phyloP scores from a whole-genome alignment of 2,329 filamentous ascomycete species.

The Colletotrichum navitas region DNA sequence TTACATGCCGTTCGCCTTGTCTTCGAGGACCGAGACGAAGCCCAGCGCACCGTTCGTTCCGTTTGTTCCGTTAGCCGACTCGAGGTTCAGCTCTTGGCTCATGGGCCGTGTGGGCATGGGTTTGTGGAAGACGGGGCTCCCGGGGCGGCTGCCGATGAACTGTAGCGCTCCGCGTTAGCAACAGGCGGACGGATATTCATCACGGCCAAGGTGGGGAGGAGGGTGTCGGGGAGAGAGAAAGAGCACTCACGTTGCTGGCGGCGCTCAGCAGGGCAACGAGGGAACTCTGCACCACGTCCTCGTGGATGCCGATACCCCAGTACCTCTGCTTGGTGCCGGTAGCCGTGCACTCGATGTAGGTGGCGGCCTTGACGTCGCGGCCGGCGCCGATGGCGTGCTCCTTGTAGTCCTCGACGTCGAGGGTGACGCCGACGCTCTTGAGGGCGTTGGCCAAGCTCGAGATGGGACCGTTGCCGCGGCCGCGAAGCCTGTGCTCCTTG shows the following conservation, averaged over 20 bases:
- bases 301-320: constrained; percentile 93
- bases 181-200: not conserved
- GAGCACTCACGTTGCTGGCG: constrained; percentile 80
- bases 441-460: constrained; percentile 89
- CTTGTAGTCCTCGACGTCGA: constrained; percentile 95
- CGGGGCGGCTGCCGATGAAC: constrained; percentile 79
- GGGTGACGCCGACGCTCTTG: constrained; percentile 80
- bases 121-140: constrained; percentile 70
- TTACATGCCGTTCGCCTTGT: constrained; percentile 54
- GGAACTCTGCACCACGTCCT: constrained; percentile 91
- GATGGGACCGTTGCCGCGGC: constrained; percentile 90
- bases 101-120: constrained; percentile 51
- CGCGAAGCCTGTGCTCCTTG: constrained; percentile 80
- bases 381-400: constrained; percentile 91
- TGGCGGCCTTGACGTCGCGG: constrained; percentile 89
- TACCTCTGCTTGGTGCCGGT: constrained; percentile 77
- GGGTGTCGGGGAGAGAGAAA: not conserved
- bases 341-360: constrained; percentile 90
- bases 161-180: constrained; percentile 51
- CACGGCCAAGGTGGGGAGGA: not conserved
- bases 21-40: constrained; percentile 55
- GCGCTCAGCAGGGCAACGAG: constrained; percentile 88
- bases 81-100: constrained; percentile 49
- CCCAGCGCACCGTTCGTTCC: constrained; percentile 44
- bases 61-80: constrained; percentile 47